phyloP scores from a whole-genome alignment of 352 stramenopile species.

The Globisporangium recalcitrans region DNA sequence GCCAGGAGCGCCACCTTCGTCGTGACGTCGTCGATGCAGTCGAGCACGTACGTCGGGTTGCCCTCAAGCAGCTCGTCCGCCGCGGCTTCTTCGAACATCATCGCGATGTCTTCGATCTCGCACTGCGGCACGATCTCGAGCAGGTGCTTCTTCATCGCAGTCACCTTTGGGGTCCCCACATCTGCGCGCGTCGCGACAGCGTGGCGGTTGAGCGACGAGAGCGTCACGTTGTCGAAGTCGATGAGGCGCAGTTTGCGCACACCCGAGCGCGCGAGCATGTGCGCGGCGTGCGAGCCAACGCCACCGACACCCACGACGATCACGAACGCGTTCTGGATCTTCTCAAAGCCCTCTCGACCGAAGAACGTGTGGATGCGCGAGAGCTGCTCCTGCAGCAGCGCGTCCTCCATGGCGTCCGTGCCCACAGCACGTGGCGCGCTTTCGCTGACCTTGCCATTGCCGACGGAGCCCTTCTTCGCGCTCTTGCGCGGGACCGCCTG shows the following conservation, averaged over 20 bases:
- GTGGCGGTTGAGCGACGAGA: slow-evolving; percentile 98
- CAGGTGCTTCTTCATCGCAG: slow-evolving; percentile 81
- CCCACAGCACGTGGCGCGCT: slow-evolving; percentile 11
- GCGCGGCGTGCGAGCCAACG: slow-evolving; percentile 94
- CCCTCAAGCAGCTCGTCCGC: slow-evolving; percentile 80
- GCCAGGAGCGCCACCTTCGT: slow-evolving; percentile 95
- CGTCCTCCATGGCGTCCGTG: slow-evolving; percentile 38
- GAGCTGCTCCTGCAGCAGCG: slow-evolving; percentile 77
- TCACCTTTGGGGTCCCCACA: slow-evolving; percentile 94
- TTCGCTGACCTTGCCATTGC: background rate
- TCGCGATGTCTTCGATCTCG: slow-evolving; percentile 77
- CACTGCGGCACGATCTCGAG: slow-evolving; percentile 71
- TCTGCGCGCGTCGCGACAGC: slow-evolving; percentile 94
- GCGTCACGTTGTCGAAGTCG: slow-evolving; percentile 99
- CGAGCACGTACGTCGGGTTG: slow-evolving; percentile 92
- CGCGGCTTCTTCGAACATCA: slow-evolving; percentile 88
- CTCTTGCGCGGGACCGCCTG: background rate
- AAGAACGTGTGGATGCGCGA: slow-evolving; percentile 95
- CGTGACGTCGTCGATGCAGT: slow-evolving; percentile 99
- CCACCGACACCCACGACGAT: slow-evolving; percentile 96
- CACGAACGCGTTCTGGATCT: slow-evolving; percentile 87
- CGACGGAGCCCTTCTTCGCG: background rate
- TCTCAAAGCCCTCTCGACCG: slow-evolving; percentile 87
- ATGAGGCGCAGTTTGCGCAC: slow-evolving; percentile 94
- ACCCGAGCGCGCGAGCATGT: slow-evolving; percentile 96